Evolutionary conservation across 2,329 filamentous ascomycete species (phyloP).

Genomic region (Colletotrichum coccodes): DNA sequence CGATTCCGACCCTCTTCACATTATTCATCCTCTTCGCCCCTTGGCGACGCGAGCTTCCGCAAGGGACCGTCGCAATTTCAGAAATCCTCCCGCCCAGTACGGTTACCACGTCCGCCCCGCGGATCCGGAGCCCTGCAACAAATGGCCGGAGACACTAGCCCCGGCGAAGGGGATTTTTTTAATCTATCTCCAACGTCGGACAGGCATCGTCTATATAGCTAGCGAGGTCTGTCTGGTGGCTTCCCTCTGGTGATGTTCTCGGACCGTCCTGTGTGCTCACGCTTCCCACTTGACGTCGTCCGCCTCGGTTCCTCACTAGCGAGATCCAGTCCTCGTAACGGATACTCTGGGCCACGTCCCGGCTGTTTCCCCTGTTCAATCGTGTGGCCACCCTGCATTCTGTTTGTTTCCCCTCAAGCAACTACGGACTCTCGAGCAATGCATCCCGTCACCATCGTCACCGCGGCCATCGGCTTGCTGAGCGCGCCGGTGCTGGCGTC

Average conservation of each 20-base stretch:
- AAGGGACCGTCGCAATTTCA: neutral
- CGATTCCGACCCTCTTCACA: neutral
- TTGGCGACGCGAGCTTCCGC: neutral
- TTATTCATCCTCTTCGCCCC: neutral
- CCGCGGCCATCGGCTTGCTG: constrained; percentile 17
- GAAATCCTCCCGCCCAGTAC: neutral
- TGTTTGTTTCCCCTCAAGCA: neutral
- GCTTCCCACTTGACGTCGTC: neutral
- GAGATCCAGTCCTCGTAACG: neutral
- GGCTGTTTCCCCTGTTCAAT: neutral
- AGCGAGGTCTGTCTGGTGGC: neutral
- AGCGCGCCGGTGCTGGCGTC: constrained; percentile 1
- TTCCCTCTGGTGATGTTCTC: neutral
- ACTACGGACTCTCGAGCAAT: neutral
- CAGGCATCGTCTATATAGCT: constrained; percentile 23
- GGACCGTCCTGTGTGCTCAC: neutral
- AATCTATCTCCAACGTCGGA: constrained; percentile 23
- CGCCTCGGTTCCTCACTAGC: neutral
- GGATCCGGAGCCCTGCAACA: constrained; percentile 9
- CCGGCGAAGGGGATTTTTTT: neutral
- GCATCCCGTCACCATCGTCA: constrained; percentile 2
- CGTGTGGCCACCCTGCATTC: neutral
- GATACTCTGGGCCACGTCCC: neutral
- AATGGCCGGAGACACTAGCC: neutral
- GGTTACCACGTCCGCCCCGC: neutral